Base-by-base conservation (phyloP, 2,329 filamentous ascomycete genomes). In the Xylaria sp. region DNA sequence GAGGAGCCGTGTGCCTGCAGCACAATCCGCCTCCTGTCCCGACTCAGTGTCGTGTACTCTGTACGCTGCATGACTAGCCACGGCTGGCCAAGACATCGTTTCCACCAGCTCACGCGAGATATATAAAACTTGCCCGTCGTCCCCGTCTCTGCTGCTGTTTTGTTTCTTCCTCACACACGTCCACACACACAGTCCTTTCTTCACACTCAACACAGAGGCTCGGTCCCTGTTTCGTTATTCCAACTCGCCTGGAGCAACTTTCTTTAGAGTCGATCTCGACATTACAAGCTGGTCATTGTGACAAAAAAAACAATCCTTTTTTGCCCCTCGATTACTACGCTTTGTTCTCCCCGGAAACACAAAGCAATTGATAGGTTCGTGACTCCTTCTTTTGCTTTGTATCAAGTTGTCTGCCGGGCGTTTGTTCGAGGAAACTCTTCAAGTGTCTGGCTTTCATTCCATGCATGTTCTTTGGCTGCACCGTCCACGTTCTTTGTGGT, bases 231-330 rank as follows among this genome's bases (percentile, higher is more conserved):
- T 23, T 23, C 49, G 8, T 5, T 35, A 13, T 51, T 16, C 64
- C 64, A 62, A 69, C 61, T 67, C 71, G 76, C 76, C 76, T 74
- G 76, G 76, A 68, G 76, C 76, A 78, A 68, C 71, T 69, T 65
- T 70, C 74, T 71, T 69, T 75, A 70, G 65, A 71, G 66, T 65
- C 61, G 58, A 67, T 60, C 67, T 68, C 63, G 55, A 66, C 59
- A 64, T 69, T 66, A 69, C 64, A 55, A 55, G 46, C 60, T 63
- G 58, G 13, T 49, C 60, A 51, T 65, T 70, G 66, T 67, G 65
- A 68, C 64, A 67, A 60, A 30, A 30, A 30, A 30, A 5, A 68
- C 64, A 67, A 61, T 65, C 60, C 59, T 67, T 60, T 42, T 59
- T 61, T 57, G 58, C 58, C 57, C n/a, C 54, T 55, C 34, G 53